Evolutionary conservation across 305 asterid species (phyloP).

Genomic region (Striga hermonthica): DNA sequence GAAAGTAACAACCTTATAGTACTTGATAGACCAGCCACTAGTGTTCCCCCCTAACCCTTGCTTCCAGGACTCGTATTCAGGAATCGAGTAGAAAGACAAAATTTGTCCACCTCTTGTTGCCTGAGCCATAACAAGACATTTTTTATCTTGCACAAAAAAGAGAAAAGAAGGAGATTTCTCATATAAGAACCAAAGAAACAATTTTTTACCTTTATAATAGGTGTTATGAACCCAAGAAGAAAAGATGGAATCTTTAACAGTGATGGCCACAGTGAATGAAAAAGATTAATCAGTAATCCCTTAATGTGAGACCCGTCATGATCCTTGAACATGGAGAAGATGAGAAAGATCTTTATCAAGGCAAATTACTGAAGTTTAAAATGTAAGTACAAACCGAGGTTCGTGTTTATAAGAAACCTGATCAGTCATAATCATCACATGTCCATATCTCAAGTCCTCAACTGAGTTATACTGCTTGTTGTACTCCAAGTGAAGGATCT

Average conservation of each 20-base stretch:
- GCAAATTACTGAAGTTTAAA: not conserved
- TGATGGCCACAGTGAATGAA: slow-evolving; percentile 7
- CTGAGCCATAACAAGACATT: too few species aligned
- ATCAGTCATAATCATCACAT: slow-evolving; percentile 12
- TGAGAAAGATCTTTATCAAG: not conserved
- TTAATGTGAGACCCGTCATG: slow-evolving; percentile 7
- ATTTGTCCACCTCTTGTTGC: slow-evolving; percentile 1
- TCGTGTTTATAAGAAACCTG: not conserved
- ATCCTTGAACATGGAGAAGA: not conserved
- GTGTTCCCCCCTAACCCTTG: not conserved
- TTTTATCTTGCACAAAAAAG: too few species aligned
- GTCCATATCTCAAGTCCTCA: not conserved
- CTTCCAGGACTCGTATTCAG: not conserved
- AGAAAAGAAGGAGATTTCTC: too few species aligned
- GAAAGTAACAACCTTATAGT: not conserved
- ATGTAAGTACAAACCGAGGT: not conserved
- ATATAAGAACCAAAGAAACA: too few species aligned
- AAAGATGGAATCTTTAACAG: not conserved
- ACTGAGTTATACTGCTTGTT: not conserved
- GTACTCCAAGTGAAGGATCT: not conserved
- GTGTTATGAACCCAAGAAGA: not conserved
- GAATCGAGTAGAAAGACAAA: not conserved
- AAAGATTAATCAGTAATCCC: slow-evolving; percentile 7
- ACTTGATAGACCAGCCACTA: not conserved
- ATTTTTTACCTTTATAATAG: not conserved